Evolutionary conservation across 495 filamentous ascomycete species (phyloP), one percentile per base, ranked within the genome.

Genomic region (Aspergillus bertholletiae): DNA sequence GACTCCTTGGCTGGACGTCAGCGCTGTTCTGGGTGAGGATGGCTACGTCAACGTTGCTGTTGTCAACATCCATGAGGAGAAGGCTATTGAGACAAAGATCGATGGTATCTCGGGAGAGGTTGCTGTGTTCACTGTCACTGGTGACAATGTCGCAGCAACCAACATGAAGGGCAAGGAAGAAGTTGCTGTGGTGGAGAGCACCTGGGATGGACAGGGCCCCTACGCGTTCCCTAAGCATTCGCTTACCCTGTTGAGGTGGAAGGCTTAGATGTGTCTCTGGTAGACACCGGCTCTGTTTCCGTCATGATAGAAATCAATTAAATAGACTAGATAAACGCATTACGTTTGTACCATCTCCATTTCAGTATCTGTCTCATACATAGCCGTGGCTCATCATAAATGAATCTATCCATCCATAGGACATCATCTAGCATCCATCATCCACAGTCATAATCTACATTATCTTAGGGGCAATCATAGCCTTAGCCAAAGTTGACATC

Each of bases 1-100:
- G 48, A 84, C 84, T 0, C 84, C 87, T 9, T 88, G 79, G 80
- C 59, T 92, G 56, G 88, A 91, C 68, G 84, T 86, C 17, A 86
- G 84, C 58, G 88, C 87, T 18, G 71, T 75, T 8, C 52, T 88
- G 5, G 77, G 75, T 12, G 84, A 88, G 22, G 77, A 84, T 52
- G 86, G 87, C 0, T 76, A 70, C 35, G 77, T 85, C 1, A 86
- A 72, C 53, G 54, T 92, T 51, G 86, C 79, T 4, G 86, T 89
- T 20, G 87, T 88, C 24, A 91, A 91, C 67, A 79, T 88, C 35
- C 73, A 77, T 55, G 83, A 84, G 47, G 71, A 74, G 15, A 72
- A 80, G 61, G 79, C 74, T 21, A 82, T 84, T 39, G 78, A 80
- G 52, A 74, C 76, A 1, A 68, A 77, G 37, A 56, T 90, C 44